A percentile compares a stretch with the other conserved stretches of the same genome.
These are phyloP conservation scores for Aspergillus sp. DNA, from an alignment of 2,329 filamentous ascomycete genomes.

Conservation along the genomic window DNA sequence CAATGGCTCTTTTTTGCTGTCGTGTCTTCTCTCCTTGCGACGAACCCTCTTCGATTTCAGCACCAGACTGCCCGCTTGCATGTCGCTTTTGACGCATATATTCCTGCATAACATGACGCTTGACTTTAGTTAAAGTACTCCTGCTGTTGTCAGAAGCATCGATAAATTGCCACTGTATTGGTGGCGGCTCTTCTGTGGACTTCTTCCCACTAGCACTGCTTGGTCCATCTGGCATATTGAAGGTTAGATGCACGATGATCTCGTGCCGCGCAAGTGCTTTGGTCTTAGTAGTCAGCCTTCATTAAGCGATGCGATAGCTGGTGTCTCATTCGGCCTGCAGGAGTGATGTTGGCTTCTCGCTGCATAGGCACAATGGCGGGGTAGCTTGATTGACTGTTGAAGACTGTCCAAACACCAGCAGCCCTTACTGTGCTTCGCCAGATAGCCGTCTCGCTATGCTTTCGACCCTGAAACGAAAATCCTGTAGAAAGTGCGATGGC, in stretches of 20 bases:
- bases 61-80: slow-evolving; percentile 18
- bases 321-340: not conserved
- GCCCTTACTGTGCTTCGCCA: too few relatives aligned
- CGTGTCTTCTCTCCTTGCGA: slow-evolving; percentile 17
- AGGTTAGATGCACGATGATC: not conserved
- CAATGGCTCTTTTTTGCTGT: slow-evolving; percentile 9
- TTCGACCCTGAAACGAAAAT: not conserved
- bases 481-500: not conserved
- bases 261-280: not conserved
- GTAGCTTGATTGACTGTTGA: too few relatives aligned
- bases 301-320: not conserved
- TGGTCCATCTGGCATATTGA: slow-evolving; percentile 22
- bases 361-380: too few relatives aligned
- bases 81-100: slow-evolving; percentile 42
- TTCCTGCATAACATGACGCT: slow-evolving; percentile 49
- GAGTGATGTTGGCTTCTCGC: too few relatives aligned
- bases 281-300: not conserved
- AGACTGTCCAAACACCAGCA: too few relatives aligned
- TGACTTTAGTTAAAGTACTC: slow-evolving; percentile 43
- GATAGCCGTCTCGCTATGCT: not conserved
- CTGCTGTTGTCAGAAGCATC: slow-evolving; percentile 41
- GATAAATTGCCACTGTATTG: slow-evolving; percentile 43
- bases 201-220: slow-evolving; percentile 4
- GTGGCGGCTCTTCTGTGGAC: slow-evolving; percentile 14
- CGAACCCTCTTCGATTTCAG: slow-evolving; percentile 3